Evolutionary conservation across 768 basidiomycete species (phyloP), one percentile per base, ranked within the genome.

Genomic region (Trametes punicea): DNA sequence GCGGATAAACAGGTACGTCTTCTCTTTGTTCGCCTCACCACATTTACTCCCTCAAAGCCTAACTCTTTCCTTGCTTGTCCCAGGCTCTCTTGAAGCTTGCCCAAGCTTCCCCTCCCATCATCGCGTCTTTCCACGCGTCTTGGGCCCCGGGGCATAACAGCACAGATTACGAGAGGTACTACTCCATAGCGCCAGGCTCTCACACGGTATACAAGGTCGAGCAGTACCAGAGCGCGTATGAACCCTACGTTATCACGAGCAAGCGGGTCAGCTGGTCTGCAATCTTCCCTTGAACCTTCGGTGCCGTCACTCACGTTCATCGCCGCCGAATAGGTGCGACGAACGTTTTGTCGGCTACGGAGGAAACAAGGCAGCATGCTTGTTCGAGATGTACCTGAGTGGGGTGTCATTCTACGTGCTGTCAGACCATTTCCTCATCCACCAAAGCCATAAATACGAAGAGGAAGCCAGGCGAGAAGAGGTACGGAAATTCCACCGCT

Each of bases 261-360:
- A 88, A 85, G 60, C 60, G 63, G 78, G 88, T 61, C 82, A 81
- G 88, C 21, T 93, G 90, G 89, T 88, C 60, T 33, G 76, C 44
- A 11, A 64, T 11, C 27, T 20, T 31, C 58, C 34, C 41, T 51
- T 26, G 25, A 51, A 21, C 23, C 20, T 36, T 27, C 25, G 52
- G 36, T 34, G 49, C 15, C 3, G 60, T 57, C 51, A 54, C 39
- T 33, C 34, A 55, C 46, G 49, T 15, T 42, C 53, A 20, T 52
- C 33, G 39, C 25, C 21, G 18, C 21, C 10, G 23, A n/a, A n/a
- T 27, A 92, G 90, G 90, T 94, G 92, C 64, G 91, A 94, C 64
- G 91, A 93, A 67, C 81, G 91, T 30, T 95, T 95, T 65, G 79
- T 93, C 42, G 93, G 93, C 1, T 94, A 94, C 68, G 93, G 93